These are phyloP conservation scores for Cercospora janseana DNA, from an alignment of 2,329 filamentous ascomycete genomes.

Conservation along the genomic window DNA sequence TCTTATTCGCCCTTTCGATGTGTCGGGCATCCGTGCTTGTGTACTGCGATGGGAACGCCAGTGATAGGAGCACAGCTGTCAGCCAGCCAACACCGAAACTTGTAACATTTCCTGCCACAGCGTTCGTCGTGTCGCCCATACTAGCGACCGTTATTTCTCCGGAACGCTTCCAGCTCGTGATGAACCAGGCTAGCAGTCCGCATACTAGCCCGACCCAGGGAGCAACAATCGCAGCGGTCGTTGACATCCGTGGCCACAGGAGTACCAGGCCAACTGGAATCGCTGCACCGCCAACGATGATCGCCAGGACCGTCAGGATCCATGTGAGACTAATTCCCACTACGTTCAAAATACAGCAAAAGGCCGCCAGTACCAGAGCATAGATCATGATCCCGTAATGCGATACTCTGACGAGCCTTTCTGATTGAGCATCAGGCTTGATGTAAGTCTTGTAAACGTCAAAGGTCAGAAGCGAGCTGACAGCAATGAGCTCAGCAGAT, in stretches of 20 bases:
- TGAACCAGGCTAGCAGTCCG: slow-evolving; percentile 48
- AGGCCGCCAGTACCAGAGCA: slow-evolving; percentile 43
- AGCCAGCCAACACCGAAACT: slow-evolving; percentile 28
- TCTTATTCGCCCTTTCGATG: slow-evolving; percentile 42
- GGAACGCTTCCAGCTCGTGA: slow-evolving; percentile 37
- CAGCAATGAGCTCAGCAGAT: slow-evolving; percentile 40
- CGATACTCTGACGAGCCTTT: slow-evolving; percentile 42
- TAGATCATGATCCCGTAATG: slow-evolving; percentile 44
- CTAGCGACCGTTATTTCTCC: slow-evolving; percentile 42
- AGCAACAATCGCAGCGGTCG: slow-evolving; percentile 46
- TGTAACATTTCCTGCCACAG: slow-evolving; percentile 39
- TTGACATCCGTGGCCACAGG: slow-evolving; percentile 49
- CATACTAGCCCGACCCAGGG: slow-evolving; percentile 48
- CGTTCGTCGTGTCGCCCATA: slow-evolving; percentile 41
- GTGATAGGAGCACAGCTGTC: slow-evolving; percentile 44
- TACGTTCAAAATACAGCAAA: slow-evolving; percentile 40
- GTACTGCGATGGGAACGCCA: slow-evolving; percentile 39
- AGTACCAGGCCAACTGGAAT: slow-evolving; percentile 48
- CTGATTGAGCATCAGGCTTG: slow-evolving; percentile 38
- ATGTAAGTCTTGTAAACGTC: slow-evolving; percentile 48
- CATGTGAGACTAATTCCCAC: slow-evolving; percentile 44
- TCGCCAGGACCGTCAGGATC: slow-evolving; percentile 42
- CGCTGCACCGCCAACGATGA: slow-evolving; percentile 45
- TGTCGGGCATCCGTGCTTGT: slow-evolving; percentile 42
- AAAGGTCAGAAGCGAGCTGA: slow-evolving; percentile 42